Percentiles rank a stretch among this genome's conserved stretches.
Conservation (phyloP, 192 early-diverging fungal species). For the Tieghemiomyces parasiticus region DNA sequence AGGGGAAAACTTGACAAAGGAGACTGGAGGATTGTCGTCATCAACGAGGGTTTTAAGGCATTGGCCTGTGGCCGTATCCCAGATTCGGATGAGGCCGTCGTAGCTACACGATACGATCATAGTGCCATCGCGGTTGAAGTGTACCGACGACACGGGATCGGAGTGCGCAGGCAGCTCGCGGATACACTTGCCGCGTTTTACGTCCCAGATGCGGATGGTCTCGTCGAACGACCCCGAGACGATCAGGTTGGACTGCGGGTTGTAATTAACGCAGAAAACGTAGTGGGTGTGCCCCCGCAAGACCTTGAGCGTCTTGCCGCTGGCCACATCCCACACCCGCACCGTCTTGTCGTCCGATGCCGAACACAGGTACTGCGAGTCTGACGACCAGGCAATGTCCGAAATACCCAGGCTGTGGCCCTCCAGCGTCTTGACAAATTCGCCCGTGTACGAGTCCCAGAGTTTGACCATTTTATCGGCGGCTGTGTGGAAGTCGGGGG, state of each 20-base stretch:
- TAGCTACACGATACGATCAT: slow-evolving; percentile 89
- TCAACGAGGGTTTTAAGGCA: slow-evolving; percentile 94
- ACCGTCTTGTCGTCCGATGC: slow-evolving; percentile 93
- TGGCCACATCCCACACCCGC: slow-evolving; percentile 62
- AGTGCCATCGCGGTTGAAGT: slow-evolving; percentile 94
- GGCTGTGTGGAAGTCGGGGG: too few species aligned
- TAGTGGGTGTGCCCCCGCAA: slow-evolving; percentile 90
- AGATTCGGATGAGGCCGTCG: slow-evolving; percentile 96
- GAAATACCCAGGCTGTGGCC: slow-evolving; percentile 90
- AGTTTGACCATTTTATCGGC: slow-evolving; percentile 92
- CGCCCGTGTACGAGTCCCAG: slow-evolving; percentile 79
- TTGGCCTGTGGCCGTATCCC: slow-evolving; percentile 96
- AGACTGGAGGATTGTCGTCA: slow-evolving; percentile 91
- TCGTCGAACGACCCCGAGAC: slow-evolving; percentile 98
- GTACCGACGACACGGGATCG: slow-evolving; percentile 87
- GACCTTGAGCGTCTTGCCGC: slow-evolving; percentile 54
- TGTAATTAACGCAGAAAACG: slow-evolving; percentile 97
- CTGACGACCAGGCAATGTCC: slow-evolving; percentile 90
- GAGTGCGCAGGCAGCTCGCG: slow-evolving; percentile 88
- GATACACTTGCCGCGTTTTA: slow-evolving; percentile 77
- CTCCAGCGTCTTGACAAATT: slow-evolving; percentile 68
- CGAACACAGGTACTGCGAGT: slow-evolving; percentile 76
- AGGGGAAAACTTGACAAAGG: slow-evolving; percentile 96
- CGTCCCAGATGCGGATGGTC: slow-evolving; percentile 94
- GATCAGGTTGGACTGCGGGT: slow-evolving; percentile 82